phyloP scores from a whole-genome alignment of 768 basidiomycete genomes.

The Termitomyces sp. region DNA sequence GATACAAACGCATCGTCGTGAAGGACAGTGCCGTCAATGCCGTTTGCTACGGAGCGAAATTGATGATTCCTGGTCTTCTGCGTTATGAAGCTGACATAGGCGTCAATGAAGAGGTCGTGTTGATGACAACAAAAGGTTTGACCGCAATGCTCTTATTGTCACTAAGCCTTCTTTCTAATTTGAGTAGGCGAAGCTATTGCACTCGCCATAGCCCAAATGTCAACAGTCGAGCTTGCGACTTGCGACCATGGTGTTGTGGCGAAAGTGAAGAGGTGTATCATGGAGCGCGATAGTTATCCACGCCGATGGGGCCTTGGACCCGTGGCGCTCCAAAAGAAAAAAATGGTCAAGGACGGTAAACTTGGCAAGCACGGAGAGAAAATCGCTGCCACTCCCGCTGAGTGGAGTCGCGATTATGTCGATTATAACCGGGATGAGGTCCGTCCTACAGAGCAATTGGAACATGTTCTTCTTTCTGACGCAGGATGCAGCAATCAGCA shows the following conservation, averaged over 20 bases:
- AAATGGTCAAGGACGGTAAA: conserved; percentile 96
- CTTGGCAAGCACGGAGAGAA: conserved; percentile 94
- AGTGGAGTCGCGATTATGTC: conserved; percentile 91
- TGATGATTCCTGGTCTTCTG: conserved; percentile 98
- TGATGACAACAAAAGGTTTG: conserved; percentile 97
- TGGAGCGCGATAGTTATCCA: conserved; percentile 99
- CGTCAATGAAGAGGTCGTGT: conserved; percentile 90
- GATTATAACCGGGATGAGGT: conserved; percentile 76
- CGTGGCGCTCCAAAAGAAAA: conserved; percentile 95
- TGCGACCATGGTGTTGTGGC: conserved; percentile 99
- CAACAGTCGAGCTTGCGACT: conserved; percentile 94
- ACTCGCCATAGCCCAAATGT: conserved; percentile 95
- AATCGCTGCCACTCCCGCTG: conserved; percentile 78
- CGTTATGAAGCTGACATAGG: conserved; percentile 96
- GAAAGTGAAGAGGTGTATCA: conserved; percentile 98
- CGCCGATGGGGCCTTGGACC: conserved; percentile 99
- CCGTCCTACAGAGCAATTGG: conserved; percentile 12
- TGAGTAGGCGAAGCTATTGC: conserved; percentile 83
- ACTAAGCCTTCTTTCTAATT: not conserved
- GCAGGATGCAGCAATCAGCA: conserved; percentile 20
- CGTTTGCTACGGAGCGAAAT: conserved; percentile 98
- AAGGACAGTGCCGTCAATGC: conserved; percentile 99
- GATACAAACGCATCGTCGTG: conserved; percentile 98
- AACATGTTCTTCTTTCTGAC: conserved; percentile 11
- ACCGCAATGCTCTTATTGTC: not conserved